phyloP scores from a whole-genome alignment of 768 basidiomycete species.

The Mycena indigotica region DNA sequence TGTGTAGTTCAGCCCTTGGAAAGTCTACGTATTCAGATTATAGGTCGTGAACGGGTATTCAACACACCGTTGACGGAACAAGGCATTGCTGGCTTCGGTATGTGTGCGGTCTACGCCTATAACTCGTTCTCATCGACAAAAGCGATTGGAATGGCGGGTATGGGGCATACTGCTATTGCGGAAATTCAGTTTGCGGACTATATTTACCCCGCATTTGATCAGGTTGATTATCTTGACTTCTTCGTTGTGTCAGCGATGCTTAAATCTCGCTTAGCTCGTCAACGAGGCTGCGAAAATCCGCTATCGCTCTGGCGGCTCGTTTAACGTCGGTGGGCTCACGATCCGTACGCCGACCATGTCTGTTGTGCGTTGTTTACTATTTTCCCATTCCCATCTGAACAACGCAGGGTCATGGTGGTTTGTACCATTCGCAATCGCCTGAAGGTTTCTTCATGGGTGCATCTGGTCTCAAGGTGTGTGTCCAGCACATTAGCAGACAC shows the following conservation, averaged over 20 bases:
- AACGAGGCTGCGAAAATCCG: slow-evolving; percentile 95
- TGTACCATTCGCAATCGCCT: slow-evolving; percentile 95
- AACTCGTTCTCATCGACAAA: no score
- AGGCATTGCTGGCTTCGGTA: slow-evolving; percentile 91
- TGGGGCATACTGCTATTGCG: slow-evolving; percentile 94
- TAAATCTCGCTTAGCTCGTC: slow-evolving; percentile 62
- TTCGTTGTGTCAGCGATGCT: background rate
- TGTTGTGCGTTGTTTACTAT: slow-evolving; percentile 53
- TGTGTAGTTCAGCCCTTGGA: slow-evolving; percentile 34
- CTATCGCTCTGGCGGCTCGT: slow-evolving; percentile 85
- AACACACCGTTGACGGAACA: slow-evolving; percentile 93
- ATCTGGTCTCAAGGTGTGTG: slow-evolving; percentile 76
- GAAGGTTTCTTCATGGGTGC: slow-evolving; percentile 95
- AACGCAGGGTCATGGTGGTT: slow-evolving; percentile 72
- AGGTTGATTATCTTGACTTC: slow-evolving; percentile 47
- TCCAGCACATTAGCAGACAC: background rate
- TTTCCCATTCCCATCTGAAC: background rate
- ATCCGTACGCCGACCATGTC: slow-evolving; percentile 88
- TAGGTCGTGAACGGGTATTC: slow-evolving; percentile 90
- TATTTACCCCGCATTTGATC: slow-evolving; percentile 94
- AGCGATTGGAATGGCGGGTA: slow-evolving; percentile 79
- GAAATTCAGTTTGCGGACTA: slow-evolving; percentile 93
- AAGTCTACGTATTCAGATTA: slow-evolving; percentile 6
- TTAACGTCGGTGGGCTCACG: slow-evolving; percentile 80
- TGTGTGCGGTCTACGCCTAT: background rate